Base-by-base conservation (phyloP, 2,329 filamentous ascomycete species). In the Thyridium curvatum region DNA sequence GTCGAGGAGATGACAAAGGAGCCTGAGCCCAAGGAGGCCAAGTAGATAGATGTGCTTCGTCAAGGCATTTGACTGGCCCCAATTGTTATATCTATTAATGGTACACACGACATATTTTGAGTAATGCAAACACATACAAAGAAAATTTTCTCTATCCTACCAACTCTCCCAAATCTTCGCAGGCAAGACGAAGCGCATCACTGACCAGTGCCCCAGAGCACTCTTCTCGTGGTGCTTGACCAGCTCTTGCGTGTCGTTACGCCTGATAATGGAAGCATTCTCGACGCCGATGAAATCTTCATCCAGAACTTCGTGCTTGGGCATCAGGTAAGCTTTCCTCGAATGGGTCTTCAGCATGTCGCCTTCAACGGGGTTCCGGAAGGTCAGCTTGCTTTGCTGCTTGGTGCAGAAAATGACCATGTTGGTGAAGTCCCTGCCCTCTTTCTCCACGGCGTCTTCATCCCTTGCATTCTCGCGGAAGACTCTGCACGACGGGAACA, bases 341-440 rank as follows among this genome's bases (percentile, higher is more conserved):
- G 84, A 80, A 32, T 78, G 68, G 56, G 85, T 94, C 30, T 76
- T 74, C 28, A 95, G 65, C 52, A 77, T 82, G 55, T 98, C 93
- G 3, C 66, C 64, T 7, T 72, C 59, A 0, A 62, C 66, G 0
- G 89, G 77, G 13, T 68, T 53, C 12, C 90, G 75, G 66, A 97
- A 97, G 14, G 36, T 18, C 21, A 52, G 30, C 0, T 64, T 52
- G 3, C 52, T 52, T 17, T 45, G 41, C 10, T 65, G 69, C 62
- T 89, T 91, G 42, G 77, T 81, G 70, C 93, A 98, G 67, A 96
- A 96, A 43, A 97, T 80, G 34, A 97, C 86, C 76, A 97, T 88
- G 67, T 98, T 98, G 56, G 89, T 87, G 59, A 97, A 96, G 55
- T 95, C 86, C 18, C 66, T 63, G 3, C 67, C 69, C 14, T 68